Conservation (phyloP, 345 rosid species). For the Arabidopsis thaliana region DNA sequence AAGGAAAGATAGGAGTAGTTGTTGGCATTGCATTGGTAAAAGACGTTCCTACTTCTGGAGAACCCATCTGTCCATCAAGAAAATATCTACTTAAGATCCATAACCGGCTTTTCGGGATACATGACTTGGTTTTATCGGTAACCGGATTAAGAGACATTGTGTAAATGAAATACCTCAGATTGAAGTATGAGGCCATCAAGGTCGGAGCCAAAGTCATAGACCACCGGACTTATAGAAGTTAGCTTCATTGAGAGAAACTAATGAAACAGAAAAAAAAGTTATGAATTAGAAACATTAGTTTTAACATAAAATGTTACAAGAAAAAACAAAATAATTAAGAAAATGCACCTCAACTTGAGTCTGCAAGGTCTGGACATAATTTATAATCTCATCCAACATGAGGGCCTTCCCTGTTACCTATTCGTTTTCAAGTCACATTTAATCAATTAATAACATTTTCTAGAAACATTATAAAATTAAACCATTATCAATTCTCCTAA, state of each 20-base stretch:
- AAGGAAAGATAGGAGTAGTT: conserved; percentile 40
- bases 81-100: neutral
- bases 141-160: conserved; percentile 5
- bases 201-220: conserved; percentile 67
- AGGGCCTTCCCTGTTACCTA: conserved; percentile 85
- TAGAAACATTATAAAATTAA: neutral
- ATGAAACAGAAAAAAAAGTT: neutral
- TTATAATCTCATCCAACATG: conserved; percentile 85
- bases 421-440: conserved; percentile 48
- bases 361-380: conserved; percentile 73
- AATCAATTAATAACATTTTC: conserved; percentile 37
- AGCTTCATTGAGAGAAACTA: conserved; percentile 85
- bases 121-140: conserved; percentile 8
- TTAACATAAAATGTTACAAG: neutral
- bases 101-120: neutral
- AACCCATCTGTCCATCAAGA: conserved; percentile 33
- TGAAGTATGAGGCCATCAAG: conserved; percentile 51
- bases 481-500: neutral
- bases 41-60: conserved; percentile 51
- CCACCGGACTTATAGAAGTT: conserved; percentile 65
- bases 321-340: neutral
- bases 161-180: conserved; percentile 54
- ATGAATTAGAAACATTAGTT: neutral
- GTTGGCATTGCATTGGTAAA: conserved; percentile 48
- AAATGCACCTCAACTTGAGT: conserved; percentile 72